These are phyloP conservation scores for Boletus rex-veris DNA, from an alignment of 768 basidiomycete species.

Conservation along the genomic window DNA sequence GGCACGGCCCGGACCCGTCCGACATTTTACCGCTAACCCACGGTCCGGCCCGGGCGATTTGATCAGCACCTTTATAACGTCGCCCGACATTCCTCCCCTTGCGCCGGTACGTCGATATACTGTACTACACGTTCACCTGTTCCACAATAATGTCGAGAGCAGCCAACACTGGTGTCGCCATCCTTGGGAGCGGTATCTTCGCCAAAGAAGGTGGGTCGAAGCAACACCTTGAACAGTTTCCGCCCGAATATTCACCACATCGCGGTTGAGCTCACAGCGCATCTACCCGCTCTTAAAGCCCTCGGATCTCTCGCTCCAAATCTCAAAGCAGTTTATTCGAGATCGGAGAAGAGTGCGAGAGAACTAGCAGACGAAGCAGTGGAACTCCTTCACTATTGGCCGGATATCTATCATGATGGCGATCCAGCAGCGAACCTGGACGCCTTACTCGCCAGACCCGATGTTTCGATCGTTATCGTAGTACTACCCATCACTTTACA, in stretches of 20 bases:
- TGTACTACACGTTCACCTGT: too few relatives aligned
- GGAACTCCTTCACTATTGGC: slow-evolving; percentile 35
- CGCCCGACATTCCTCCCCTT: too few relatives aligned
- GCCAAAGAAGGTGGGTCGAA: slow-evolving; percentile 60
- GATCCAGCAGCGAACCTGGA: slow-evolving; percentile 47
- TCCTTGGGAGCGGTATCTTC: slow-evolving; percentile 80
- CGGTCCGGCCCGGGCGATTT: too few relatives aligned
- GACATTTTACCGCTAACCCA: too few relatives aligned
- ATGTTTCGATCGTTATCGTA: slow-evolving; percentile 71
- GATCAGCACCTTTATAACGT: too few relatives aligned
- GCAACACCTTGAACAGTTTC: not conserved
- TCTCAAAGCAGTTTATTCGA: slow-evolving; percentile 76
- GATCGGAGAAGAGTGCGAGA: slow-evolving; percentile 58
- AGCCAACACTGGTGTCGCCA: slow-evolving; percentile 54
- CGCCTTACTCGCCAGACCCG: slow-evolving; percentile 59
- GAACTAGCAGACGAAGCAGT: slow-evolving; percentile 50
- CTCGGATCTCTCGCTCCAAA: slow-evolving; percentile 45
- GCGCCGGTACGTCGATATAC: too few relatives aligned
- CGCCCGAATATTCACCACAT: slow-evolving; percentile 22
- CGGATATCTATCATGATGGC: slow-evolving; percentile 56
- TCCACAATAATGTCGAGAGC: slow-evolving; percentile 35
- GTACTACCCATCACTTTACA: slow-evolving; percentile 76
- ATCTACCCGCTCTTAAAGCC: slow-evolving; percentile 69
- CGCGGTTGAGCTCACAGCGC: slow-evolving; percentile 40
- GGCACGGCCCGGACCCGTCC: too few relatives aligned